Evolutionary conservation across 169 alveolate genomes (phyloP), one percentile per base, ranked within the genome.

Genomic region (Eimeria sp.): DNA sequence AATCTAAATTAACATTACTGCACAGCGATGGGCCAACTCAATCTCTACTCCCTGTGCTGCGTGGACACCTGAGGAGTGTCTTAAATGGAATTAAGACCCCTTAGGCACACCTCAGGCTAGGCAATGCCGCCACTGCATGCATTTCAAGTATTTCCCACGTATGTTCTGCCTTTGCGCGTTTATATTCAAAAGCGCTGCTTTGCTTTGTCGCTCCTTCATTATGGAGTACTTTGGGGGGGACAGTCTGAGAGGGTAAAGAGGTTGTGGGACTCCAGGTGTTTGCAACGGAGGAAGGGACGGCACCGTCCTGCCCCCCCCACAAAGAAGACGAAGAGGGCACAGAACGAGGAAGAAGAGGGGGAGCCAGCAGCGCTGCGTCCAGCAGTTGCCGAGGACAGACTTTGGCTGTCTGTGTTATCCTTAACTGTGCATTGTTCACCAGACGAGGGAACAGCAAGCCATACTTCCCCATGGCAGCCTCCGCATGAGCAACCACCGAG

Each of bases 301-400:
- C 0, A 3, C n/a, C 40, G 6, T 40, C 85, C 40, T 20, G 58
- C 20, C 33, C 40, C 37, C 60, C 60, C 37, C 10, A 33, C 1
- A 46, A 43, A 20, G 60, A 10, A 74, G 56, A 43, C 33, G 85
- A 11, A 56, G 89, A 40, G 66, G 89, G 3, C 13, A 30, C 40
- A 54, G 46, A 49, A 23, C 43, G 68, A 49, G 60, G 60, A 14
- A 56, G 89, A 30, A 80, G 49, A 8, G 68, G 68, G n/a, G 91
- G 91, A 16, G 77, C 91, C 91, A 85, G 91, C 77, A 85, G 91
- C 10, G 91, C 91, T 85, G 91, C 91, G 13, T 85, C 78, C 6
- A 85, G 78, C 78, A 85, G 62, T 33, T 85, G 91, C 77, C 40
- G 58, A 60, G 91, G 91, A n/a, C 76, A 33, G n/a, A 85, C 91